Base-by-base conservation (phyloP, 768 basidiomycete genomes). In the Serendipita sp. region DNA sequence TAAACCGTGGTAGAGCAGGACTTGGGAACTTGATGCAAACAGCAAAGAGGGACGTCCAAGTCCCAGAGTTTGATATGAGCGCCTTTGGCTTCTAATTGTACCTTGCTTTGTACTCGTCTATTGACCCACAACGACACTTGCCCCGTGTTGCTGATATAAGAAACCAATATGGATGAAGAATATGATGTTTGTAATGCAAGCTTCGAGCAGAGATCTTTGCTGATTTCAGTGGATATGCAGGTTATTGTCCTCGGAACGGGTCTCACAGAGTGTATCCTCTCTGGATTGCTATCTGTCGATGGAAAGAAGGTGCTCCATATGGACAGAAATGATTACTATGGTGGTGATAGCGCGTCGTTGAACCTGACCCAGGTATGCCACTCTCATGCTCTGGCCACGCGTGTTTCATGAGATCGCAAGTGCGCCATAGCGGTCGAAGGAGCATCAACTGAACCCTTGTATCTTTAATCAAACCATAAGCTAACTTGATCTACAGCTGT, bases 221-320 rank as follows among this genome's bases (percentile, higher is more conserved):
- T 45, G 37, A 51, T 28, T 46, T 24, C 64, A 60, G n/a, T 32
- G 38, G 38, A 34, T 35, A 48, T 64, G 45, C 73, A 91, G 88
- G 89, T 89, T 75, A 82, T 92, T 74, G 87, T 93, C 68, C 83
- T 98, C 71, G 96, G 96, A 67, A 99, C 96, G 67, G 96, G 96
- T 67, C 78, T 99, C 72, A 97, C 95, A 34, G 96, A 99, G 76
- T 98, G 96, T 78, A 94, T 98, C 74, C 84, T 99, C 67, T 98
- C 96, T 15, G 96, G 96, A 44, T 78, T 99, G 70, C 81, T 99
- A 70, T 98, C 95, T n/a, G 95, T 97, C 51, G 96, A 97, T 75
- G 95, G 96, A 68, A 97, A 98, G 83, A 99, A 98, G 78, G 96
- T 99, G 71, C 85, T 99, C 62, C 96, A 99, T 76, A 97, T 96